Conservation (phyloP, 1,139 yeast genomes). For the Taphrina communis region DNA sequence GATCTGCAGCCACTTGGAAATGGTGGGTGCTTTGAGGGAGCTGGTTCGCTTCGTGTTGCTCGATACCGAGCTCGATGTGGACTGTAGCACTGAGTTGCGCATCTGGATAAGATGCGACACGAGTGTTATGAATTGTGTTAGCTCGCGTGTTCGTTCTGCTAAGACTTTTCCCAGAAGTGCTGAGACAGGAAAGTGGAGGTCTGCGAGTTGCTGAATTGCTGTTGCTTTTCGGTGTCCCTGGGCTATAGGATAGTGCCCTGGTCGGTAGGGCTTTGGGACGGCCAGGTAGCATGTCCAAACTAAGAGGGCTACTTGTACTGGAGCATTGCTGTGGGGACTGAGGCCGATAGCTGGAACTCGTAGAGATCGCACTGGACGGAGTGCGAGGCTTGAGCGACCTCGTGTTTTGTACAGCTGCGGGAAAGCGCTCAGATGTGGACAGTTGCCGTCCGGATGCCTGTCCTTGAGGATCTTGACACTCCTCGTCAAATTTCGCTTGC, state of each 20-base stretch:
- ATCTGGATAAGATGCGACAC: slow-evolving; percentile 34
- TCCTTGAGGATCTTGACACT: neutral
- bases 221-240: neutral
- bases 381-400: neutral
- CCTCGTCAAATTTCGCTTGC: neutral
- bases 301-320: neutral
- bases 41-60: slow-evolving; percentile 64
- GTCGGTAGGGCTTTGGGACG: neutral
- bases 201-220: neutral
- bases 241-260: slow-evolving; percentile 17
- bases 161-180: neutral
- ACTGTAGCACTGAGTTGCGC: slow-evolving; percentile 50
- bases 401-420: neutral
- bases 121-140: slow-evolving; percentile 9
- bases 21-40: slow-evolving; percentile 74
- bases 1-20: slow-evolving; percentile 65
- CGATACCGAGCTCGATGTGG: slow-evolving; percentile 61
- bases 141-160: slow-evolving; percentile 11
- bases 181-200: neutral
- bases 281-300: neutral
- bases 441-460: neutral
- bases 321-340: neutral
- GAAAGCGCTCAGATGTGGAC: neutral
- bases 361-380: neutral
- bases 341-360: neutral